Conservation (phyloP, 192 early-diverging fungal species). For the Powellomyces hirtus region DNA sequence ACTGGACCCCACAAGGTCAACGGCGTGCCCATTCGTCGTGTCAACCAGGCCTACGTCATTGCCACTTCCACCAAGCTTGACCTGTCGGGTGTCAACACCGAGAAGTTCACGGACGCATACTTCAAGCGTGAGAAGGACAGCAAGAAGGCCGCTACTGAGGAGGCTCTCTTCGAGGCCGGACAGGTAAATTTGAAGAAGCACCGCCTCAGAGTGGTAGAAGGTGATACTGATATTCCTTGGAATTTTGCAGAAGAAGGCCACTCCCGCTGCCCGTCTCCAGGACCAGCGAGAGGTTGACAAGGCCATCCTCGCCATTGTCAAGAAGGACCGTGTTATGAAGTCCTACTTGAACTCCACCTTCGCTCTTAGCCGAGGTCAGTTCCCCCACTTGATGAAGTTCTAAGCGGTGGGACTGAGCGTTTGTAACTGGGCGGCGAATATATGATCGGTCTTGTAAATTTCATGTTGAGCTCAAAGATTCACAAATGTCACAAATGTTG, state of each 20-base stretch:
- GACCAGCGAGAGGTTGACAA: conserved; percentile 93
- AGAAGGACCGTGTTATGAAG: conserved; percentile 83
- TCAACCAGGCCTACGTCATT: conserved; percentile 99
- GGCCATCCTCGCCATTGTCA: conserved; percentile 71
- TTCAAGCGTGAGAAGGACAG: conserved; percentile 79
- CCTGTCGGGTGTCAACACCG: conserved; percentile 71
- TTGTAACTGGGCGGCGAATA: not conserved
- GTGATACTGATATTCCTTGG: not conserved
- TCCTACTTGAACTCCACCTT: conserved; percentile 89
- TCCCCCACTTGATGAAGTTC: conserved; percentile 94
- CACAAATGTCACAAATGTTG: no score
- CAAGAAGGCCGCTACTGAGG: conserved; percentile 78
- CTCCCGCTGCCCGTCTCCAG: conserved; percentile 73
- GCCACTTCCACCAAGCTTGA: conserved; percentile 99
- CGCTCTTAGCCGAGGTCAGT: conserved; percentile 93
- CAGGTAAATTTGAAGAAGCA: conserved; percentile 29
- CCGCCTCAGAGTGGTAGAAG: not conserved
- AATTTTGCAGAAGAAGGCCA: conserved; percentile 66
- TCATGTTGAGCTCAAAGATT: no score
- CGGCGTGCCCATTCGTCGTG: conserved; percentile 95
- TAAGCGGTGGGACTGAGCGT: conserved; percentile 54
- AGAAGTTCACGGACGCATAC: conserved; percentile 90
- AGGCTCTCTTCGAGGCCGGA: conserved; percentile 82
- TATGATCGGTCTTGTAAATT: no score
- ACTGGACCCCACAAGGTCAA: conserved; percentile 98